phyloP scores from a whole-genome alignment of 2,329 filamentous ascomycete species.

The Aspergillus spinulosporus region DNA sequence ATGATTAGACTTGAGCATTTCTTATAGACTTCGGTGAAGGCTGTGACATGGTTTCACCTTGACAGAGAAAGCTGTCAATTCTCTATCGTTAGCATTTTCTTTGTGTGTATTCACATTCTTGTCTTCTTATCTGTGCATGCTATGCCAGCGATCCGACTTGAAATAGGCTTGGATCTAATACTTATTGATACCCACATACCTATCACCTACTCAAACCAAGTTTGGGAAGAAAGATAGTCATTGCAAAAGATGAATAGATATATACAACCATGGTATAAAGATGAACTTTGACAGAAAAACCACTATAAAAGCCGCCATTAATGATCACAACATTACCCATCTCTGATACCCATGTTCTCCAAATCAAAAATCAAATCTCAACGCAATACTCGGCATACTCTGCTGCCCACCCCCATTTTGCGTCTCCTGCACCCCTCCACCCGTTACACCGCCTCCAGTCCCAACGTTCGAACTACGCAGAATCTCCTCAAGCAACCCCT shows the following conservation, averaged over 20 bases:
- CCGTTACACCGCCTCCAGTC: constrained; percentile 29
- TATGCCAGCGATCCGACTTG: too few relatives aligned
- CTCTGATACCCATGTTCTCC: background rate
- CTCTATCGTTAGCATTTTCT: too few relatives aligned
- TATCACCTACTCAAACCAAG: background rate
- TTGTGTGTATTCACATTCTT: too few relatives aligned
- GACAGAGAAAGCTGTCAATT: background rate
- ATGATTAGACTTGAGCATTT: background rate
- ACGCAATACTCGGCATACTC: constrained; percentile 74
- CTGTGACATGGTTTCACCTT: background rate
- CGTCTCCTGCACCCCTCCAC: constrained; percentile 37
- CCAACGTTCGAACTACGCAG: constrained; percentile 62
- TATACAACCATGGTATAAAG: background rate
- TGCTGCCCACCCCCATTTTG: constrained; percentile 53
- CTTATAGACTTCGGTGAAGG: background rate
- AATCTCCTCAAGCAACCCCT: constrained; percentile 76
- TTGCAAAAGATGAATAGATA: background rate
- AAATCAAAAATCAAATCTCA: constrained; percentile 86
- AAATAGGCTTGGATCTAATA: too few relatives aligned
- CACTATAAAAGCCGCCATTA: background rate
- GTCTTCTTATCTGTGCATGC: too few relatives aligned
- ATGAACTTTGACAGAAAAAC: too few relatives aligned
- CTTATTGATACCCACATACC: background rate
- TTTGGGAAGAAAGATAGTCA: background rate
- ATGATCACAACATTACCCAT: too few relatives aligned